Evolutionary conservation across 2,329 filamentous ascomycete species (phyloP), one percentile per base, ranked within the genome.

Genomic region (Fusarium sp.): DNA sequence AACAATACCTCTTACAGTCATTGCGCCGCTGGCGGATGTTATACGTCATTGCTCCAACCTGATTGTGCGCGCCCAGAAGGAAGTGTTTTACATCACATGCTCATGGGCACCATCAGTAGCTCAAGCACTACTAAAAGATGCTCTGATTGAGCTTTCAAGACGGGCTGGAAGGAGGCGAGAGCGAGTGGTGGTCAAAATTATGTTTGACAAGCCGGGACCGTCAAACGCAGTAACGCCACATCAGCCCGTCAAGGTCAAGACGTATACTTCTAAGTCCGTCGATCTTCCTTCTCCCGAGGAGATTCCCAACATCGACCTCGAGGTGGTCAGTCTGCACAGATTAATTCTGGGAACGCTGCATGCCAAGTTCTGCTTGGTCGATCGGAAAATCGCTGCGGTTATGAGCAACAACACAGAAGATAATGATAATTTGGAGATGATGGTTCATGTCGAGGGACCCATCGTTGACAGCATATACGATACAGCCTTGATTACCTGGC

Each of bases 401-500:
- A 90, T 92, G 78, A 94, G 91, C 79, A 93, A 93, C 76, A 95
- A 94, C 72, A 91, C 94, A 49, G 84, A 89, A 76, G 89, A 93
- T 67, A 94, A 93, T 53, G 90, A 92, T 70, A 95, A 95, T 68
- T 62, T 94, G 56, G 92, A 95, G 77, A 94, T 95, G 92, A 89
- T 93, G 86, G 83, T 87, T 4, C 91, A 92, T 56, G 75, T 93
- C 0, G 91, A 94, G 78, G 92, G 92, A 0, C 87, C 90, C 0
- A 91, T 94, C 58, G 91, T 94, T 0, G 90, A 94, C 71, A 87
- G 88, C 2, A 78, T 94, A 24, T 94, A 93, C 74, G 92, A 95
- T 66, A 89, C 89, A 66, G 90, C 90, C 1, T 76, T 94, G 39
- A 83, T 94, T 9, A 90, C 89, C 0, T 95, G 92, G 92, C 83